Evolutionary conservation across 768 basidiomycete genomes (phyloP), one percentile per base, ranked within the genome.

Genomic region (Fomitopsis pulvina): DNA sequence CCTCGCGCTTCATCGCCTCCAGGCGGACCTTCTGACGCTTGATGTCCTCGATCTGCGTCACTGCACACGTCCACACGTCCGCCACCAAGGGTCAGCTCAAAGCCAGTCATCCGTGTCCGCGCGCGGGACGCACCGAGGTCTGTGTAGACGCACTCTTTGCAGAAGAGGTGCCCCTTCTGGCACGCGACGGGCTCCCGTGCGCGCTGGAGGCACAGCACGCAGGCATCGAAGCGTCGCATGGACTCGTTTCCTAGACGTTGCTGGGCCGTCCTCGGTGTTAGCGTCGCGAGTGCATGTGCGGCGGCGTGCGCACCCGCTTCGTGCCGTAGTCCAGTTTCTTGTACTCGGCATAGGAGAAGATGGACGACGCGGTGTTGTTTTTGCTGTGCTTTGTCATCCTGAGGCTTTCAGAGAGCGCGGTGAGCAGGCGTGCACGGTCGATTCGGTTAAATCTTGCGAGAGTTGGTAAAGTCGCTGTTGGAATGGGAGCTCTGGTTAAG

Each of bases 71-170:
- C n/a, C n/a, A n/a, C n/a, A n/a, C n/a, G n/a, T 21, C 22, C 42
- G 48, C 2, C 14, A 21, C 11, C 11, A 34, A 10, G 32, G n/a
- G 32, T 34, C 4, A 22, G n/a, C n/a, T n/a, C n/a, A n/a, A n/a
- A n/a, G n/a, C n/a, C n/a, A n/a, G n/a, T 18, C 40, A 12, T 30
- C 29, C 24, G 29, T 8, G 8, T 30, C 29, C 29, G 29, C 14
- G 14, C 29, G 29, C 29, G 14, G 29, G 20, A 70, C 85, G 63
- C 69, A 89, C 87, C 65, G 25, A 95, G 79, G 61, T 94, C 90
- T 1, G 85, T 80, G 52, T 93, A 81, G 22, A 86, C 85, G 60
- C 96, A 98, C 69, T 97, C 95, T 63, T 87, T 91, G 76, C 96
- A 99, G 65, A 92, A 98, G 21, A 98, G 57, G 67, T 98, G 96